Conservation (phyloP, 441 rosid species). For the Corymbia calophylla region DNA sequence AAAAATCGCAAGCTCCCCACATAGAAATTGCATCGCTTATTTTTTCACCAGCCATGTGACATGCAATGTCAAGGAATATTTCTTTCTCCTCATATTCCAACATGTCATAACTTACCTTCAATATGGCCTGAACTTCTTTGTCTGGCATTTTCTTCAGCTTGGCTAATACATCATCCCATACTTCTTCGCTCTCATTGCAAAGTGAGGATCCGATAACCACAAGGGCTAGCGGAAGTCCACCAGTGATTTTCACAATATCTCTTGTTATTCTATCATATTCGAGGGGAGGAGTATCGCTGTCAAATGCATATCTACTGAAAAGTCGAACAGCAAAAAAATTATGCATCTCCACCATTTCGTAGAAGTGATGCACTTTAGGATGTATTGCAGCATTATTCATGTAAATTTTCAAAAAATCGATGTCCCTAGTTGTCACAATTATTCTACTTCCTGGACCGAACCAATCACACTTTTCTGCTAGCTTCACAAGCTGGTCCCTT, state of each 20-base stretch:
- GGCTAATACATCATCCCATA: background rate
- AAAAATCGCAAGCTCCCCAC: background rate
- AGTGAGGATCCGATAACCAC: background rate
- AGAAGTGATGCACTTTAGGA: background rate
- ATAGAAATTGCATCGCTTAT: background rate
- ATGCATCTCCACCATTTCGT: background rate
- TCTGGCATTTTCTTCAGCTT: background rate
- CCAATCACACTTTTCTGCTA: background rate
- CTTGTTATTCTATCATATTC: background rate
- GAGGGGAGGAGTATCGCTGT: background rate
- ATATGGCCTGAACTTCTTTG: background rate
- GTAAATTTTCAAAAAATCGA: background rate
- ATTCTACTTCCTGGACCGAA: background rate
- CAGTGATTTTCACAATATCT: background rate
- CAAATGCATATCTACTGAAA: background rate
- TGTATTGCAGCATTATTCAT: background rate
- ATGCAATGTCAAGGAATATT: background rate
- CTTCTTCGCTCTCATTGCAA: background rate
- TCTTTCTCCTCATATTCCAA: background rate
- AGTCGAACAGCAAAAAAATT: background rate
- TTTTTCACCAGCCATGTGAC: background rate
- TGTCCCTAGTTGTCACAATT: background rate
- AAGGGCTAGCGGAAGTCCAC: background rate
- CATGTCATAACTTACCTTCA: background rate
- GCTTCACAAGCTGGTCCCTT: rapidly evolving